A percentile compares a stretch with the other conserved stretches of the same genome.
Conservation (phyloP, 2,329 filamentous ascomycete genomes). For the Calonectria ilicicola region DNA sequence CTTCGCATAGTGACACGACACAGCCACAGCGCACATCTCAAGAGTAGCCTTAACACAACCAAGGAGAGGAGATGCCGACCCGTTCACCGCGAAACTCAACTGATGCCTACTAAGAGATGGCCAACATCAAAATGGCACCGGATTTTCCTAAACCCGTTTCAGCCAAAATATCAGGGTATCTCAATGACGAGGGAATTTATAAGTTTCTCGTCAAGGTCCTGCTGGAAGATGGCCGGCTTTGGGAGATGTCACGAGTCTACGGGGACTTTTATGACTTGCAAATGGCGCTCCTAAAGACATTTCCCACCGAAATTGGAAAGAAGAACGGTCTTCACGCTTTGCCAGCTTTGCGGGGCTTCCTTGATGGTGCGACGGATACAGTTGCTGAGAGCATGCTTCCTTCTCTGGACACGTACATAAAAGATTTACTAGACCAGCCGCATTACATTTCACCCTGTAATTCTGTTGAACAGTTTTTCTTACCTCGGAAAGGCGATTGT, state of each 20-base stretch:
- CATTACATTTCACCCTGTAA: neutral
- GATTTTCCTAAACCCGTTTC: no score
- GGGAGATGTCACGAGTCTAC: neutral
- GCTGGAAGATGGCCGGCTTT: neutral
- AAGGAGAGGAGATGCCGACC: no score
- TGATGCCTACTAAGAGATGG: no score
- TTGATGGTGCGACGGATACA: neutral
- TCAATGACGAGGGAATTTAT: neutral
- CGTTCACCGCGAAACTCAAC: no score
- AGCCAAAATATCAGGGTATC: neutral
- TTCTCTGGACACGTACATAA: neutral
- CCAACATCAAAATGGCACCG: no score
- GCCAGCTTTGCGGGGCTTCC: neutral
- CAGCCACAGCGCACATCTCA: no score
- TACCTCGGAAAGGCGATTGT: neutral
- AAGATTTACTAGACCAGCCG: neutral
- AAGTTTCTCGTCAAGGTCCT: neutral
- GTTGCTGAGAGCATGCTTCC: neutral
- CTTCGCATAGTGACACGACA: no score
- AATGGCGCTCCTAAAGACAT: neutral
- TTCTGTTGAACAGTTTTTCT: neutral
- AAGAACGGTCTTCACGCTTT: neutral
- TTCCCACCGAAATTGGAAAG: neutral
- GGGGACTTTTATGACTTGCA: neutral
- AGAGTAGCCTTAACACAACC: no score